Percentiles rank a stretch among this genome's conserved stretches.
Conservation (phyloP, 2,329 filamentous ascomycete species). For the Fusarium succisae region DNA sequence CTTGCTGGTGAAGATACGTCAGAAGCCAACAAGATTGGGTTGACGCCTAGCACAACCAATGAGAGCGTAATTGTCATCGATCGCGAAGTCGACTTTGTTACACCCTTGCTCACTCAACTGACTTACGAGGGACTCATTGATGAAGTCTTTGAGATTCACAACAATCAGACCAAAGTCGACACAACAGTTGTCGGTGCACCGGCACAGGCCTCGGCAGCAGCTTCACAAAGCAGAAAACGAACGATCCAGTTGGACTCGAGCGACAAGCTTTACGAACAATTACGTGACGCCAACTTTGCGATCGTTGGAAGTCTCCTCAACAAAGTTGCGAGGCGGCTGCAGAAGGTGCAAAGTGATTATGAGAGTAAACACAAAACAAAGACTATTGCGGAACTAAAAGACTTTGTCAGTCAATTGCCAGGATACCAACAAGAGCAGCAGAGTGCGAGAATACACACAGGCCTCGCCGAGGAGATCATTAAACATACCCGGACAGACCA, state of each 20-base stretch:
- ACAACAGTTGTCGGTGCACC: slow-evolving; percentile 86
- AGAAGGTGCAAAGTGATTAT: slow-evolving; percentile 84
- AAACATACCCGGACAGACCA: slow-evolving; percentile 89
- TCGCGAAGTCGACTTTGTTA: slow-evolving; percentile 93
- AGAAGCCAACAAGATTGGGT: slow-evolving; percentile 69
- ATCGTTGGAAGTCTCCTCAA: slow-evolving; percentile 91
- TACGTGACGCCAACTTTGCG: slow-evolving; percentile 94
- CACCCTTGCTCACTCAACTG: slow-evolving; percentile 89
- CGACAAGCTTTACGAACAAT: slow-evolving; percentile 86
- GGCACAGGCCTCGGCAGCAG: slow-evolving; percentile 67
- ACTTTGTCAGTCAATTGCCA: slow-evolving; percentile 94
- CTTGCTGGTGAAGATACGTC: slow-evolving; percentile 79
- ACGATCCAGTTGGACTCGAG: slow-evolving; percentile 90
- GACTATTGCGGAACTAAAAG: slow-evolving; percentile 88
- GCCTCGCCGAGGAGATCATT: slow-evolving; percentile 93
- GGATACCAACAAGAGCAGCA: slow-evolving; percentile 93
- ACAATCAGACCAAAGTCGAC: slow-evolving; percentile 94
- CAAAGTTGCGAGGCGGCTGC: slow-evolving; percentile 86
- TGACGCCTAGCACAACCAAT: slow-evolving; percentile 85
- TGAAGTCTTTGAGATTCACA: slow-evolving; percentile 88
- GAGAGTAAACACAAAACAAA: slow-evolving; percentile 90
- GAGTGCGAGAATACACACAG: slow-evolving; percentile 90
- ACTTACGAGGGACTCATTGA: slow-evolving; percentile 98
- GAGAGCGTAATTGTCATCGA: slow-evolving; percentile 96
- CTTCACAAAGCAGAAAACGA: slow-evolving; percentile 74